These are phyloP conservation scores for Nakataea oryzae DNA, from an alignment of 2,329 filamentous ascomycete species.

Conservation along the genomic window DNA sequence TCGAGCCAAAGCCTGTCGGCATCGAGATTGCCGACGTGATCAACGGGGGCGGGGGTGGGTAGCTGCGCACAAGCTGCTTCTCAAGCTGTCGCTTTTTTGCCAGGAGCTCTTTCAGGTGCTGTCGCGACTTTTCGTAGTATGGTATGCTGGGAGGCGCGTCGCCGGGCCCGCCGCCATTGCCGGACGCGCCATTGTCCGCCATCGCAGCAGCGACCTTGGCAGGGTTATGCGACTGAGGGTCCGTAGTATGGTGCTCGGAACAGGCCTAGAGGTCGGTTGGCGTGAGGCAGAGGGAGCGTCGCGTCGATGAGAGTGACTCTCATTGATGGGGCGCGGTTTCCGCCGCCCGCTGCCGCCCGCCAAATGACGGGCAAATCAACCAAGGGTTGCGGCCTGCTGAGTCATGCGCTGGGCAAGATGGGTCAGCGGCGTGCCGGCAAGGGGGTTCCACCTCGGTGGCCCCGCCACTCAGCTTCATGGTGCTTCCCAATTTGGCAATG, in stretches of 20 bases:
- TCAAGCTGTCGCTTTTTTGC: conserved; percentile 51
- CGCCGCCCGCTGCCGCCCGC: neutral
- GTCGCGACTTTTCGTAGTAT: conserved; percentile 64
- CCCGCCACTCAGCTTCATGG: neutral
- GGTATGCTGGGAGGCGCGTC: conserved; percentile 40
- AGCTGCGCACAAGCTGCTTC: conserved; percentile 16
- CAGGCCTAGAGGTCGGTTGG: neutral
- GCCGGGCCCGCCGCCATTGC: conserved; percentile 8
- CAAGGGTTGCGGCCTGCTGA: neutral
- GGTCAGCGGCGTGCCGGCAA: no score
- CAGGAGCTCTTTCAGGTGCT: conserved; percentile 56
- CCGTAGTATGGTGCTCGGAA: neutral
- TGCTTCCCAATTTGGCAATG: neutral
- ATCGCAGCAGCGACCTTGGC: neutral
- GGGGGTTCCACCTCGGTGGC: no score
- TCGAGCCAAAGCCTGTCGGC: neutral
- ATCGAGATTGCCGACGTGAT: neutral
- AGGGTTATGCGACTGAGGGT: no score
- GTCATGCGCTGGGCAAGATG: neutral
- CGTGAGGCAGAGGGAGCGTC: neutral
- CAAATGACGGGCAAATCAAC: neutral
- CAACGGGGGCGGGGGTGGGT: conserved; percentile 11
- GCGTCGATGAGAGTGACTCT: neutral
- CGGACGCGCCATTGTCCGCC: conserved; percentile 9
- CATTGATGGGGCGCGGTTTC: no score